A percentile compares a stretch with the other conserved stretches of the same genome.
These are phyloP conservation scores for Monosporascus ibericus DNA, from an alignment of 2,329 filamentous ascomycete species.

Conservation along the genomic window DNA sequence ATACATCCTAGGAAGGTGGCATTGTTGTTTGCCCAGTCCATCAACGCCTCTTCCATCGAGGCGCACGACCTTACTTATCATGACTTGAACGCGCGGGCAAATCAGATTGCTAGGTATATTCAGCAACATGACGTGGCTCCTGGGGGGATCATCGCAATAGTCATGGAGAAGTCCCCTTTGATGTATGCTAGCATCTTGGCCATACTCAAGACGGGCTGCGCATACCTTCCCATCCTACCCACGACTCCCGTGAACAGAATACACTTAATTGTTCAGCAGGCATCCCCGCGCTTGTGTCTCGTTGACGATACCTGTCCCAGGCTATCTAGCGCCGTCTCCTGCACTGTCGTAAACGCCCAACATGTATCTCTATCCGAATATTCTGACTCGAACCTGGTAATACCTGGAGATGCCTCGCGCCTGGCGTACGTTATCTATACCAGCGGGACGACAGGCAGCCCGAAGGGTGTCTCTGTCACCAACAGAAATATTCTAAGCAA, in stretches of 20 bases:
- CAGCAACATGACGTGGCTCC: slow-evolving; percentile 36
- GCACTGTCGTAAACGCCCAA: slow-evolving; percentile 30
- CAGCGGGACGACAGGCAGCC: slow-evolving; percentile 73
- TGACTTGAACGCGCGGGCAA: slow-evolving; percentile 58
- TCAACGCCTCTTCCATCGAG: slow-evolving; percentile 29
- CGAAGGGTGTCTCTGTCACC: slow-evolving; percentile 75
- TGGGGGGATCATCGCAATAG: slow-evolving; percentile 61
- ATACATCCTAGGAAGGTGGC: slow-evolving; percentile 50
- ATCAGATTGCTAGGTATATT: slow-evolving; percentile 56
- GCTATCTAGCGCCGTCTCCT: slow-evolving; percentile 8
- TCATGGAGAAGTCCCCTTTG: slow-evolving; percentile 69
- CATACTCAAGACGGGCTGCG: slow-evolving; percentile 67
- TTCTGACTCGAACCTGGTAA: slow-evolving; percentile 29
- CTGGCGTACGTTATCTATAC: slow-evolving; percentile 78
- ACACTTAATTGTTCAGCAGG: slow-evolving; percentile 55
- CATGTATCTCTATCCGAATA: slow-evolving; percentile 20
- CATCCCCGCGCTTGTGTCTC: slow-evolving; percentile 42
- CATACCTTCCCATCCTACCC: slow-evolving; percentile 73
- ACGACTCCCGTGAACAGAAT: slow-evolving; percentile 60
- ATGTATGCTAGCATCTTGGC: slow-evolving; percentile 72
- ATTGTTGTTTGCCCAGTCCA: slow-evolving; percentile 54
- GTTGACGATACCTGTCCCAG: slow-evolving; percentile 26
- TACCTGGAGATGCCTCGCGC: slow-evolving; percentile 37
- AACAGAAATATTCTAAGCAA: slow-evolving; percentile 73
- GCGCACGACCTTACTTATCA: slow-evolving; percentile 52